Evolutionary conservation across 1,284 basidiomycete genomes (phyloP).

Genomic region (Ustilago shanxiensis): DNA sequence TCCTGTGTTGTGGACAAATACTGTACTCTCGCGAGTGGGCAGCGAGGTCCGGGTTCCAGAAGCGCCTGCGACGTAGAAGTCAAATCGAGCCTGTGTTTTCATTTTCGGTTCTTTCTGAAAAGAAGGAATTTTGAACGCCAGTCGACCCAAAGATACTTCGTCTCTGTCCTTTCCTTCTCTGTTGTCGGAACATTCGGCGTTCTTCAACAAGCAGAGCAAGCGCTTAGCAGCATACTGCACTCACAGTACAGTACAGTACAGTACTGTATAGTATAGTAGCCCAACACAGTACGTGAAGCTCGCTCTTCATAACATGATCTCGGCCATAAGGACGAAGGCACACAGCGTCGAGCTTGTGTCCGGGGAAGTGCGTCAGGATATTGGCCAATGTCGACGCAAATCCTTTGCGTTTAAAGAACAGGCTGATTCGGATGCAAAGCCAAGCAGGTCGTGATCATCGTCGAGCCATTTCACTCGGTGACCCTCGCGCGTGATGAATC

Average conservation of each 20-base stretch:
- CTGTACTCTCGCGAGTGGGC: background rate
- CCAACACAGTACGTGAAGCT: too few species aligned
- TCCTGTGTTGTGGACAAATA: slow-evolving; percentile 6
- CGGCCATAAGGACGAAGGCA: too few species aligned
- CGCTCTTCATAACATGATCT: background rate
- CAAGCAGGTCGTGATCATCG: slow-evolving; percentile 31
- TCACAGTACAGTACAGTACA: too few species aligned
- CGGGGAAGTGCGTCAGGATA: background rate
- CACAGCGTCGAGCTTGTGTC: too few species aligned
- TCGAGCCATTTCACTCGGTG: background rate
- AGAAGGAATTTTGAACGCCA: slow-evolving; percentile 29
- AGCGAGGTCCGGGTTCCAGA: background rate
- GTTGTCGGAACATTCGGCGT: background rate
- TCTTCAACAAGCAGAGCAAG: too few species aligned
- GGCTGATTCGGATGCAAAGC: slow-evolving; percentile 17
- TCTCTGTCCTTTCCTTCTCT: background rate
- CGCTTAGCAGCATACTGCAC: too few species aligned
- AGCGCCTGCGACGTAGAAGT: slow-evolving; percentile 27
- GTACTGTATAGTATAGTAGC: too few species aligned
- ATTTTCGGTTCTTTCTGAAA: slow-evolving; percentile 18
- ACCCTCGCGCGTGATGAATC: background rate
- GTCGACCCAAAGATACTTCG: background rate
- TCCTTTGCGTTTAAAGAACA: background rate
- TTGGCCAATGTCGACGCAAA: background rate
- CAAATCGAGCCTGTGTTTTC: slow-evolving; percentile 21